Percentiles rank a stretch among this genome's conserved stretches.
Conservation (phyloP, 176 grass and related monocot species). For the Triticum timopheevii region DNA sequence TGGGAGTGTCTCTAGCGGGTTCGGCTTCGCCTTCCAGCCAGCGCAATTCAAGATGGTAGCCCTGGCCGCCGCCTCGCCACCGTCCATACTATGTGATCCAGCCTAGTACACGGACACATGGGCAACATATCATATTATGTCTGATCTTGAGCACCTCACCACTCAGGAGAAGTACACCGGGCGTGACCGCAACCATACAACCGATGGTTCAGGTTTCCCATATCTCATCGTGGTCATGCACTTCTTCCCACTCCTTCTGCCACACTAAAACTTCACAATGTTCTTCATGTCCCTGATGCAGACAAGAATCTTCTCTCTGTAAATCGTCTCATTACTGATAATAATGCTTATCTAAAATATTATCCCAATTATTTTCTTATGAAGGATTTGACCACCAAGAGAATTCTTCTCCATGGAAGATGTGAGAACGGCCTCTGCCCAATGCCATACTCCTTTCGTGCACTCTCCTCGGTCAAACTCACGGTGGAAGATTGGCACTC, state of each 20-base stretch:
- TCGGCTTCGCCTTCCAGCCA: too few relatives aligned
- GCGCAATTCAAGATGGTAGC: too few relatives aligned
- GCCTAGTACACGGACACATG: background rate
- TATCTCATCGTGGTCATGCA: background rate
- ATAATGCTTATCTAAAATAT: background rate
- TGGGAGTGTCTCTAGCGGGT: background rate
- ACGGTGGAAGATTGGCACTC: background rate
- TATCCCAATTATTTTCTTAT: background rate
- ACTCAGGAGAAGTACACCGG: background rate
- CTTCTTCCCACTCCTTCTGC: background rate
- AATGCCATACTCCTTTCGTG: background rate
- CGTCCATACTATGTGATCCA: background rate
- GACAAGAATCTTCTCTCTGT: background rate
- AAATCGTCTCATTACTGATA: background rate
- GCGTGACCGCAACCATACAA: background rate
- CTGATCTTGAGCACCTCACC: background rate
- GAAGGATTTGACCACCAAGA: background rate
- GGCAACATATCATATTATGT: background rate
- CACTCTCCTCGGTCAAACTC: background rate
- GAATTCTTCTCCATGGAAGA: background rate
- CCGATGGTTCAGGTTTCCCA: background rate
- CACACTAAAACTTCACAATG: background rate
- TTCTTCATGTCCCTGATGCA: background rate
- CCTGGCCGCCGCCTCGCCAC: background rate
- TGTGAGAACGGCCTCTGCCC: background rate